These are phyloP conservation scores for Fusarium paranaense DNA, from an alignment of 2,329 filamentous ascomycete species.

Conservation along the genomic window DNA sequence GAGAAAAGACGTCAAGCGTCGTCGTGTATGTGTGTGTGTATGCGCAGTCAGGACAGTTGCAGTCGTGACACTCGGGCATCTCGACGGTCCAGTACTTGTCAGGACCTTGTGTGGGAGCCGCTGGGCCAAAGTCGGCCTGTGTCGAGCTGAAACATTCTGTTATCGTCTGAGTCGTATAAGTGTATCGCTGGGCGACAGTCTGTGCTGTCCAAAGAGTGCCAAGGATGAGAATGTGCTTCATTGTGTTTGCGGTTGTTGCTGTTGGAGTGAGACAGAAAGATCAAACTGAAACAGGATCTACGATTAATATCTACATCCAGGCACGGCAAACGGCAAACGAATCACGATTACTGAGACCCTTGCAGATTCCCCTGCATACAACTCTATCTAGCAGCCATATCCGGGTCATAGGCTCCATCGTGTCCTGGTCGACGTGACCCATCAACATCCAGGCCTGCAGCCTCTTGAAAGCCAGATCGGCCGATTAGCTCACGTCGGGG, in stretches of 20 bases:
- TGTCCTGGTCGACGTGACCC: conserved; percentile 3
- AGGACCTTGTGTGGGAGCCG: conserved; percentile 36
- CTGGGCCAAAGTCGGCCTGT: conserved; percentile 37
- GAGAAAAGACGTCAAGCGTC: conserved; percentile 39
- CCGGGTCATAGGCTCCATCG: conserved; percentile 4
- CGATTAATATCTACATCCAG: conserved; percentile 33
- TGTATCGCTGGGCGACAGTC: conserved; percentile 37
- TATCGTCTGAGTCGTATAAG: conserved; percentile 40
- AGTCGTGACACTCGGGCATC: conserved; percentile 42
- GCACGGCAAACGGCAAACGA: conserved; percentile 4
- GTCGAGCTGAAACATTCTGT: conserved; percentile 42
- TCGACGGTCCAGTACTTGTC: conserved; percentile 39
- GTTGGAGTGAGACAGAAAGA: conserved; percentile 13
- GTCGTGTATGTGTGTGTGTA: conserved; percentile 42
- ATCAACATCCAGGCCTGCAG: conserved; percentile 10
- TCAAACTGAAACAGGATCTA: conserved; percentile 36
- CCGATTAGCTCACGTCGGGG: conserved; percentile 2
- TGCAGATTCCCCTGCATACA: conserved; percentile 28
- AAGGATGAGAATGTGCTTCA: conserved; percentile 32
- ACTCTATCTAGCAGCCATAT: conserved; percentile 31
- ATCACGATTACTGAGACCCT: conserved; percentile 26
- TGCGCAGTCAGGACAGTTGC: conserved; percentile 33
- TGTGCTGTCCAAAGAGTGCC: conserved; percentile 17
- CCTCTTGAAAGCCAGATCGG: conserved; percentile 11
- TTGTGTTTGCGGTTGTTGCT: conserved; percentile 11